Percentiles rank a stretch among this genome's conserved stretches.
Conservation (phyloP, 352 stramenopile genomes). For the Globisporangium acanthophoron region DNA sequence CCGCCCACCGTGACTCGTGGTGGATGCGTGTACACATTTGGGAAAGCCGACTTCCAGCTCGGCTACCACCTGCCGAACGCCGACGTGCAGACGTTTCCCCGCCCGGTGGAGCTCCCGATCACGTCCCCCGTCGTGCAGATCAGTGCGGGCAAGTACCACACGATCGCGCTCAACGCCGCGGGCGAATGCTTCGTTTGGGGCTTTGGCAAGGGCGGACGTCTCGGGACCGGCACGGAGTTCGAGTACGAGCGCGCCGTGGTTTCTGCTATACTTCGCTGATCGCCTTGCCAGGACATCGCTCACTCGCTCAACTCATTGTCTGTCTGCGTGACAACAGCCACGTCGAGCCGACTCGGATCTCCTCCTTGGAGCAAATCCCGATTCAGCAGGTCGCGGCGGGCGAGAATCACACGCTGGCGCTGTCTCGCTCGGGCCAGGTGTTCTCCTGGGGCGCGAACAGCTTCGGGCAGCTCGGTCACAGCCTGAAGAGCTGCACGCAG, state of each 20-base stretch:
- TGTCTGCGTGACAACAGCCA: constrained; percentile 12
- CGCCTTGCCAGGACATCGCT: no score
- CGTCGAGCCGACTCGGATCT: constrained; percentile 52
- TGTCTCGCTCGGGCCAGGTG: constrained; percentile 58
- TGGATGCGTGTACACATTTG: constrained; percentile 71
- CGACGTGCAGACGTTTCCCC: constrained; percentile 60
- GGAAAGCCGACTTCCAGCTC: constrained; percentile 83
- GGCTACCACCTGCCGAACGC: constrained; percentile 80
- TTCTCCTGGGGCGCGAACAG: constrained; percentile 85
- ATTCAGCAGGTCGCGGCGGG: constrained; percentile 65
- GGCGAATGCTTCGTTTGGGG: constrained; percentile 79
- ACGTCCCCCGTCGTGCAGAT: constrained; percentile 52
- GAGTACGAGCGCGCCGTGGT: constrained; percentile 31
- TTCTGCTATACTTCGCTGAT: neutral
- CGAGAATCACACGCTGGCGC: constrained; percentile 76
- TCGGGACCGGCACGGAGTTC: constrained; percentile 73
- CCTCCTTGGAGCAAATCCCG: constrained; percentile 41
- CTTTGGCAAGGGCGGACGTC: constrained; percentile 73
- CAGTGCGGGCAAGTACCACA: constrained; percentile 80
- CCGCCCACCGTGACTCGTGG: constrained; percentile 7
- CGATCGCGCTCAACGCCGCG: constrained; percentile 50
- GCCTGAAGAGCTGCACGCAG: constrained; percentile 43
- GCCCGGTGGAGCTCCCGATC: constrained; percentile 53
- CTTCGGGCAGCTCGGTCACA: constrained; percentile 71
- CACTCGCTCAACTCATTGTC: neutral